Percentiles rank a stretch among this genome's conserved stretches.
phyloP scores from a whole-genome alignment of 139 green algal species.

The Chlorella sorokiniana region DNA sequence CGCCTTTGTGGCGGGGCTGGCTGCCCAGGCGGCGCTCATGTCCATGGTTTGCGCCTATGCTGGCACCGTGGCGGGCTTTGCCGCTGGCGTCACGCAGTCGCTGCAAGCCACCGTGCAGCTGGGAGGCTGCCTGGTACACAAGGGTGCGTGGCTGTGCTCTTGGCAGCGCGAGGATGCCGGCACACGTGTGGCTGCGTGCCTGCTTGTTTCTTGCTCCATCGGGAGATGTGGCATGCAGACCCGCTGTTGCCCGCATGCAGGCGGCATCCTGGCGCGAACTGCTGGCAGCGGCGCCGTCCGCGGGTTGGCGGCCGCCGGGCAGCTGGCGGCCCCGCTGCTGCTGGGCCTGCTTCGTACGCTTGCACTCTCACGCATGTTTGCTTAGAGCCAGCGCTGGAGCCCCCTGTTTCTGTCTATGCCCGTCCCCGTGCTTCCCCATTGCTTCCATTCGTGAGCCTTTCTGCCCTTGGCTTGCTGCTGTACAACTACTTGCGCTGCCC shows the following conservation, averaged over 20 bases:
- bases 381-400: neutral
- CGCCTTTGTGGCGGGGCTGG: conserved; percentile 3
- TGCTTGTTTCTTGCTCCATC: too few relatives aligned
- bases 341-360: neutral
- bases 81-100: neutral
- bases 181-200: too few relatives aligned
- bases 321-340: conserved; percentile 1
- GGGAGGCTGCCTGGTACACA: neutral
- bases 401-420: too few relatives aligned
- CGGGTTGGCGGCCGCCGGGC: neutral
- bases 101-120: conserved; percentile 6
- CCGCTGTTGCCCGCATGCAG: too few relatives aligned
- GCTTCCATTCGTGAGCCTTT: too few relatives aligned
- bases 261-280: neutral
- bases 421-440: too few relatives aligned
- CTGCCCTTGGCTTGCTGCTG: too few relatives aligned
- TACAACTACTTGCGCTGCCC: too few relatives aligned
- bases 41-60: neutral
- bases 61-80: conserved; percentile 5
- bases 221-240: too few relatives aligned
- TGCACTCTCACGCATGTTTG: conserved; percentile 4
- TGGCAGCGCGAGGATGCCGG: neutral
- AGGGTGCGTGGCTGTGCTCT: neutral
- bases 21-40: conserved; percentile 6
- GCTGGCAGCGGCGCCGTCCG: neutral